Conservation (phyloP, 2,329 filamentous ascomycete genomes). For the Claviceps paspali region DNA sequence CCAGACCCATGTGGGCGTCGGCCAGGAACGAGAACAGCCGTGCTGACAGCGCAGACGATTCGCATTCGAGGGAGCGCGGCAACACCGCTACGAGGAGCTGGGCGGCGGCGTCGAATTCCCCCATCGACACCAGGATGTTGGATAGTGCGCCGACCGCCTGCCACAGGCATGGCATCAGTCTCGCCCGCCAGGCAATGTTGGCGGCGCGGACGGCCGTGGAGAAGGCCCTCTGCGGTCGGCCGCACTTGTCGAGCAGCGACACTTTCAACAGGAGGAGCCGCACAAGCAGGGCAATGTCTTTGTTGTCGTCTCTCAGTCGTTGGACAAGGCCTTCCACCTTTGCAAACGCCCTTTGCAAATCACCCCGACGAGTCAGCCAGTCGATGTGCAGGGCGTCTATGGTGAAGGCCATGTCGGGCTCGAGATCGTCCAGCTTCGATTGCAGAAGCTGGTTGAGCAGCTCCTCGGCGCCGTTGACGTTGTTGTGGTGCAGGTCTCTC, state of each 20-base stretch:
- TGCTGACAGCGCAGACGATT: constrained; percentile 46
- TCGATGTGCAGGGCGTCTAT: constrained; percentile 38
- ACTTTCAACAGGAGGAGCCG: constrained; percentile 60
- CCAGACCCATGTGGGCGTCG: constrained; percentile 66
- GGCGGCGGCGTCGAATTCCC: constrained; percentile 53
- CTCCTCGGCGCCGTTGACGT: constrained; percentile 34
- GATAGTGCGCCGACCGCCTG: constrained; percentile 52
- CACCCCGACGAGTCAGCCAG: constrained; percentile 31
- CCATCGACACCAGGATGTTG: constrained; percentile 51
- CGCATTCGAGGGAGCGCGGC: constrained; percentile 61
- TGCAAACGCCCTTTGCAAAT: constrained; percentile 30
- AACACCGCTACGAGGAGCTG: constrained; percentile 53
- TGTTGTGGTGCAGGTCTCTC: constrained; percentile 41
- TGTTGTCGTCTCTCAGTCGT: constrained; percentile 27
- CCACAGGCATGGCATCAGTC: constrained; percentile 57
- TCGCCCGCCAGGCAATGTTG: constrained; percentile 54
- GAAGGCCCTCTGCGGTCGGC: constrained; percentile 59
- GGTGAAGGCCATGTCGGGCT: constrained; percentile 35
- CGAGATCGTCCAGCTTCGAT: constrained; percentile 32
- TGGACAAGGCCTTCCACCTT: constrained; percentile 31
- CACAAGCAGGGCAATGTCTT: constrained; percentile 49
- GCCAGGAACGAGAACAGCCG: constrained; percentile 54
- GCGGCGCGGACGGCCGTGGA: constrained; percentile 63
- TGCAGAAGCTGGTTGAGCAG: constrained; percentile 38
- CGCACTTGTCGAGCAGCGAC: constrained; percentile 50